A percentile compares a stretch with the other conserved stretches of the same genome.
Evolutionary conservation across 1,284 basidiomycete genomes (phyloP).

Genomic region (Ustanciosporium gigantosporum): DNA sequence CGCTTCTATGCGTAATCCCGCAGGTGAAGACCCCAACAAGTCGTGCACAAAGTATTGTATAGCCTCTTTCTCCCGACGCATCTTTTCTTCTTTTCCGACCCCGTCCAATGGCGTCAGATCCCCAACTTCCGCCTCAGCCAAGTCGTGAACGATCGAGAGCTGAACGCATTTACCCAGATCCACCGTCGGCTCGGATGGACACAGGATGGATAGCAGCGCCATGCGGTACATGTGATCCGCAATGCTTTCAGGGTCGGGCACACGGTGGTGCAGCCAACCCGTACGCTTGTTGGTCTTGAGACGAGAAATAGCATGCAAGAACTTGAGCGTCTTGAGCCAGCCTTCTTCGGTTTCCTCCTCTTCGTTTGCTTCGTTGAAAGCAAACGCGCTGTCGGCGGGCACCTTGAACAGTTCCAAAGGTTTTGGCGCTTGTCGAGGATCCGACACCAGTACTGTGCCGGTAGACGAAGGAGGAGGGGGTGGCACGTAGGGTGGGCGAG

Average conservation of each 20-base stretch:
- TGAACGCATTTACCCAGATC: slow-evolving; percentile 74
- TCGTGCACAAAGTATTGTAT: slow-evolving; percentile 88
- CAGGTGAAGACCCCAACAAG: slow-evolving; percentile 81
- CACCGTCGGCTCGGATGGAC: slow-evolving; percentile 67
- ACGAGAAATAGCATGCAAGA: slow-evolving; percentile 54
- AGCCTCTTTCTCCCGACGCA: slow-evolving; percentile 78
- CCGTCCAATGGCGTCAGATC: slow-evolving; percentile 91
- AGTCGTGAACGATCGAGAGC: slow-evolving; percentile 89
- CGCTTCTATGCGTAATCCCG: slow-evolving; percentile 74
- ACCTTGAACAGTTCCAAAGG: slow-evolving; percentile 34
- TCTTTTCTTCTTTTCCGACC: slow-evolving; percentile 80
- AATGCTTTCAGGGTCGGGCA: slow-evolving; percentile 67
- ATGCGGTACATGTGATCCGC: slow-evolving; percentile 98
- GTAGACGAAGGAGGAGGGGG: slow-evolving; percentile 50
- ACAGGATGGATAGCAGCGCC: slow-evolving; percentile 86
- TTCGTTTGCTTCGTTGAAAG: slow-evolving; percentile 29
- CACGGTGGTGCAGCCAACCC: slow-evolving; percentile 57
- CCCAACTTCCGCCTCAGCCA: slow-evolving; percentile 95
- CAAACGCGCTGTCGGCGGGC: slow-evolving; percentile 22
- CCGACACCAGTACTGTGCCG: slow-evolving; percentile 29
- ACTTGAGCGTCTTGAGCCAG: slow-evolving; percentile 45
- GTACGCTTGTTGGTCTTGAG: slow-evolving; percentile 58
- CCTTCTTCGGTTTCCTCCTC: slow-evolving; percentile 35
- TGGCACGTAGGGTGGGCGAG: slow-evolving; percentile 46
- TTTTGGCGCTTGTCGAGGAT: slow-evolving; percentile 31